Evolutionary conservation across 2,329 filamentous ascomycete genomes (phyloP), one percentile per base, ranked within the genome.

Genomic region (Verticillium zaregamsianum): DNA sequence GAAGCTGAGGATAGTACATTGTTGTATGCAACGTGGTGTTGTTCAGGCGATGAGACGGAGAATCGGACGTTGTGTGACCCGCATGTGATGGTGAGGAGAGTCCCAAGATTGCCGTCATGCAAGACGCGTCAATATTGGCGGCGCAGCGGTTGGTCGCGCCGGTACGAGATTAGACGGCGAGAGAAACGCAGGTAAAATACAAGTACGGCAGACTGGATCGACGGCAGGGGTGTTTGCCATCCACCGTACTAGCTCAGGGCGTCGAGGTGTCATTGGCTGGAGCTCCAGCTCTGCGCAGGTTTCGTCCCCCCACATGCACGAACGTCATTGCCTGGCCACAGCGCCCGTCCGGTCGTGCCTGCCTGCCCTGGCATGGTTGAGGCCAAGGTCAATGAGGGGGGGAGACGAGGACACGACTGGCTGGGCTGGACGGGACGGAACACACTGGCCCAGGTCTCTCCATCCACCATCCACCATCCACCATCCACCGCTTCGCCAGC

Each of bases 321-420:
- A 57, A 64, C 63, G 63, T 64, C 63, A 64, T 63, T 63, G 37
- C 39, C 49, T 52, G 45, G 20, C 45, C 23, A 28, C 28, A 28
- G 28, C 28, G 28, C 28, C 28, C 28, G 28, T 28, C 28, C 5
- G 28, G 28, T 28, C 28, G 28, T 28, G 28, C 28, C 28, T 28
- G 4, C 45, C 45, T 52, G 45, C 45, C n/a, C 45, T 40, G 58
- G 14, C 56, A 63, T 64, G 32, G 58, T 59, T 59, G 57, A 63
- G 57, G 63, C 28, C 59, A 63, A 63, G 56, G 33, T 52, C 31
- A 17, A 28, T 28, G 28, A 59, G 57, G 55, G 58, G 54, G 39
- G 45, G 57, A n/a, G 37, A 57, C 35, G 28, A 32, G 39, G 60
- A 58, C 57, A 45, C 9, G 33, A 35, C 33, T 14, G 14, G 45